Evolutionary conservation across 1,284 basidiomycete species (phyloP).

Genomic region (Irpex sp.): DNA sequence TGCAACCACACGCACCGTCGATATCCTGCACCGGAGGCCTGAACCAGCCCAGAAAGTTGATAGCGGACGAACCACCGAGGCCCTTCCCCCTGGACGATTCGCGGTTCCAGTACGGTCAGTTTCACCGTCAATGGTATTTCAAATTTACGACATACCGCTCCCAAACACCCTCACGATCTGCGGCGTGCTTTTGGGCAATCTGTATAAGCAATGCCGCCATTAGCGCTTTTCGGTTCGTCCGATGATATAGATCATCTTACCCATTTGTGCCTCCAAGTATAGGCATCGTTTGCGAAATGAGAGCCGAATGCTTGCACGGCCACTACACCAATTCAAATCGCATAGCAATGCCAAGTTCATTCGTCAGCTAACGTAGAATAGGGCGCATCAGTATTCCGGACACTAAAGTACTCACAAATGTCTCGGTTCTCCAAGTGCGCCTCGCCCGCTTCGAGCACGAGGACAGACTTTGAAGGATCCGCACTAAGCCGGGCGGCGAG

Average conservation of each 20-base stretch:
- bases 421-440: slow-evolving; percentile 29
- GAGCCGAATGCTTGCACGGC: background rate
- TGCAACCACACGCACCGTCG: background rate
- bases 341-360: too few relatives aligned
- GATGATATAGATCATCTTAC: background rate
- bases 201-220: background rate
- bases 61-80: background rate
- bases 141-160: slow-evolving; percentile 1
- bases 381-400: background rate
- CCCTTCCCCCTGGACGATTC: background rate
- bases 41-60: background rate
- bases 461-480: slow-evolving; percentile 26
- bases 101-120: background rate
- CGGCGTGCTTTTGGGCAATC: slow-evolving; percentile 8
- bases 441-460: slow-evolving; percentile 37
- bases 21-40: background rate
- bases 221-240: background rate
- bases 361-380: background rate
- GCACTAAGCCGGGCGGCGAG: slow-evolving; percentile 23
- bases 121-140: background rate
- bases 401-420: slow-evolving; percentile 18
- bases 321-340: background rate
- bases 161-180: slow-evolving; percentile 7
- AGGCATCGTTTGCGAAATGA: background rate
- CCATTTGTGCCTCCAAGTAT: background rate